Percentiles rank a stretch among this genome's conserved stretches.
phyloP scores from a whole-genome alignment of 2,329 filamentous ascomycete species.

The Paracorniculantispora psalliotae region DNA sequence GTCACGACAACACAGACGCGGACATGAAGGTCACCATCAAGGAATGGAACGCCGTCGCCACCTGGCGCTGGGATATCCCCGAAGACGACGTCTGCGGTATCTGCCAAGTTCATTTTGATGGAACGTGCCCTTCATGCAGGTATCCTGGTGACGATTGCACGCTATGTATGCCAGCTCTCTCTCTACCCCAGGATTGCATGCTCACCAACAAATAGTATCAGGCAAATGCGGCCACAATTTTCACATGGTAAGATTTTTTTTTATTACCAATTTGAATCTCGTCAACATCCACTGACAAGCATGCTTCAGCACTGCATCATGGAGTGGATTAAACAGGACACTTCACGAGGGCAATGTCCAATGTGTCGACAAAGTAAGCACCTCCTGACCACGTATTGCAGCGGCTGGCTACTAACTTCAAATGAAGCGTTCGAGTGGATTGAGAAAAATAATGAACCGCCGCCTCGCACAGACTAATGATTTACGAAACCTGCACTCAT shows the following conservation, averaged over 20 bases:
- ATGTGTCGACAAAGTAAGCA: slow-evolving; percentile 90
- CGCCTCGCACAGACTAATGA: slow-evolving; percentile 24
- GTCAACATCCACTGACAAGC: slow-evolving; percentile 14
- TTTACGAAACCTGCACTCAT: too few relatives aligned
- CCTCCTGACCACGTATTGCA: background rate
- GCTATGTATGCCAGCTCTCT: slow-evolving; percentile 57
- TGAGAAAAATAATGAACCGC: slow-evolving; percentile 30
- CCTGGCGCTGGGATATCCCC: slow-evolving; percentile 96
- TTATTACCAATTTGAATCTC: slow-evolving; percentile 1
- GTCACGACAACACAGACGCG: slow-evolving; percentile 1
- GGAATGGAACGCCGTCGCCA: slow-evolving; percentile 89
- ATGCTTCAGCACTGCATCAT: slow-evolving; percentile 77
- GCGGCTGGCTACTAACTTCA: background rate
- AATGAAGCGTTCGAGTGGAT: slow-evolving; percentile 37
- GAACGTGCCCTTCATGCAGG: slow-evolving; percentile 96
- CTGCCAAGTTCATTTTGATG: slow-evolving; percentile 96
- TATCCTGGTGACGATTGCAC: slow-evolving; percentile 95
- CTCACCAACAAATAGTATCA: slow-evolving; percentile 57
- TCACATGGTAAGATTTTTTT: slow-evolving; percentile 67
- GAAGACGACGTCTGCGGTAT: slow-evolving; percentile 98
- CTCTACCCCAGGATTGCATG: background rate
- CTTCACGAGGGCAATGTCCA: slow-evolving; percentile 87
- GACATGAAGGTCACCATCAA: slow-evolving; percentile 93
- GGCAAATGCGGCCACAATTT: slow-evolving; percentile 97
- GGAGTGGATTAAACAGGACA: slow-evolving; percentile 94